These are phyloP conservation scores for Persicaria tinctoria DNA, from an alignment of 148 eudicot species.

Conservation along the genomic window DNA sequence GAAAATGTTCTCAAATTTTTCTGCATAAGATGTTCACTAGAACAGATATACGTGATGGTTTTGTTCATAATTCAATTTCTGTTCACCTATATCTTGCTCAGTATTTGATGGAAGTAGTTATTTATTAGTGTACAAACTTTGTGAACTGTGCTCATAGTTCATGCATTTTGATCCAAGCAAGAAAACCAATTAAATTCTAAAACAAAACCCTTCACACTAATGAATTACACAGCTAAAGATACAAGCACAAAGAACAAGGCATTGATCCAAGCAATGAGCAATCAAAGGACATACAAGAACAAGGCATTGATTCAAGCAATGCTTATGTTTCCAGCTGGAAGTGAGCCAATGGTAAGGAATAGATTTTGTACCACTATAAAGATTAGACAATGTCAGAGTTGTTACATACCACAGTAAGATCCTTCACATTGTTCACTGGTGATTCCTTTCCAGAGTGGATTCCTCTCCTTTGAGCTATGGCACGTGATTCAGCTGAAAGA, in stretches of 20 bases:
- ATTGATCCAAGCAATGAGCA: too few relatives aligned
- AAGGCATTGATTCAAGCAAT: too few relatives aligned
- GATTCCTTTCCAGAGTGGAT: slow-evolving; percentile 62
- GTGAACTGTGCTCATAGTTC: neutral
- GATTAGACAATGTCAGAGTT: neutral
- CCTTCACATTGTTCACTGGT: slow-evolving; percentile 60
- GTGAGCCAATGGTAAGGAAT: neutral
- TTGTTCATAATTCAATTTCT: too few relatives aligned
- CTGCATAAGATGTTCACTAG: neutral
- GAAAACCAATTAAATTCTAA: too few relatives aligned
- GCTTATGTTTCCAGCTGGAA: too few relatives aligned
- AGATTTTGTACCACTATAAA: neutral
- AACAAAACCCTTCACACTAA: too few relatives aligned
- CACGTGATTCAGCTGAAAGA: slow-evolving; percentile 79
- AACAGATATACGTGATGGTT: neutral
- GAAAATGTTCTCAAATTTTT: neutral
- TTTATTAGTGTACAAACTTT: too few relatives aligned
- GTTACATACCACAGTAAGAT: slow-evolving; percentile 63
- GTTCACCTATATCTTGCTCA: too few relatives aligned
- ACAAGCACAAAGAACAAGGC: too few relatives aligned
- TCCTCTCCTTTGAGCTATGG: slow-evolving; percentile 64
- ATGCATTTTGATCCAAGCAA: neutral
- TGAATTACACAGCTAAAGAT: too few relatives aligned
- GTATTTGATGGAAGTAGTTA: too few relatives aligned
- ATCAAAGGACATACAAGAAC: too few relatives aligned